phyloP scores from a whole-genome alignment of 1,284 basidiomycete genomes.

The Peniophora sp. region DNA sequence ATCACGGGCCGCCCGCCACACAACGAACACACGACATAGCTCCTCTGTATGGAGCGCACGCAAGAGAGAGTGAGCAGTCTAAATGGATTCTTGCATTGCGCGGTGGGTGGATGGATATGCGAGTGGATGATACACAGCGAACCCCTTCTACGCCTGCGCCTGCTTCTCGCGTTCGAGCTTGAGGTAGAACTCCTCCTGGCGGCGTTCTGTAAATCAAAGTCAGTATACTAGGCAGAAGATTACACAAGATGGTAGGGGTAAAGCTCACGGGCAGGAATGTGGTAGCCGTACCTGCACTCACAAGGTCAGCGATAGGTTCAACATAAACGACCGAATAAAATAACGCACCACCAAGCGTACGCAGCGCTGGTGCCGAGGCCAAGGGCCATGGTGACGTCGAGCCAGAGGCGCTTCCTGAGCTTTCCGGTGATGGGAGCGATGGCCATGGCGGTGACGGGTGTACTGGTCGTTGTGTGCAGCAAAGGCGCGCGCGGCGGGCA shows the following conservation, averaged over 20 bases:
- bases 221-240: constrained; percentile 4
- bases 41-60: background rate
- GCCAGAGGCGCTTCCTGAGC: constrained; percentile 83
- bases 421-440: constrained; percentile 85
- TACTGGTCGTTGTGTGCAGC: constrained; percentile 6
- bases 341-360: constrained; percentile 72
- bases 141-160: constrained; percentile 8
- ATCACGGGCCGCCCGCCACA: background rate
- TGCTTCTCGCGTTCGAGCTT: constrained; percentile 57
- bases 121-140: background rate
- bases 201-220: constrained; percentile 46
- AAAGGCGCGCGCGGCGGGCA: background rate
- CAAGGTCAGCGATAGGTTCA: constrained; percentile 10
- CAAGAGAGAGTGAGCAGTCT: background rate
- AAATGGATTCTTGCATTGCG: background rate
- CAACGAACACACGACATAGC: background rate
- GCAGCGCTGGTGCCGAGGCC: constrained; percentile 67
- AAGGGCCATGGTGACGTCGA: constrained; percentile 64
- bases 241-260: background rate
- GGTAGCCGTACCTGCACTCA: constrained; percentile 67
- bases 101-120: too few relatives aligned
- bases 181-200: constrained; percentile 77
- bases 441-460: constrained; percentile 38
- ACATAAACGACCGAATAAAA: constrained; percentile 10
- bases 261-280: constrained; percentile 63